Conservation (phyloP, 495 filamentous ascomycete genomes). For the Lophiotrema nucula region DNA sequence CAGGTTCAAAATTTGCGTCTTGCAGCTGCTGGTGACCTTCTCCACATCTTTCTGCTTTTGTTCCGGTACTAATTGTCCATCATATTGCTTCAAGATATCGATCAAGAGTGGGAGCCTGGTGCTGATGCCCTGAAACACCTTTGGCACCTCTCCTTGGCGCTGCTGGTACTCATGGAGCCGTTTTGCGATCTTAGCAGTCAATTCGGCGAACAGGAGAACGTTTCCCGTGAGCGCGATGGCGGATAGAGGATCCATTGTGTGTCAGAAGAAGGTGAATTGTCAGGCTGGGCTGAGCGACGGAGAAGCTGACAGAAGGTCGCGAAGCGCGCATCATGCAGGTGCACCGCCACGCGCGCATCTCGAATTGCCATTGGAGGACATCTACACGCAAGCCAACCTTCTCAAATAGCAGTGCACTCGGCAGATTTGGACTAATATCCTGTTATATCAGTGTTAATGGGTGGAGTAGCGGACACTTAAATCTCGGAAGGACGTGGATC, state of each 20-base stretch:
- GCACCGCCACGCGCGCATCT: background rate
- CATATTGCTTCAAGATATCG: background rate
- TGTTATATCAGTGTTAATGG: no score
- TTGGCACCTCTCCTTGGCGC: background rate
- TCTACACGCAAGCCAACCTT: no score
- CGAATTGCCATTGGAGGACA: no score
- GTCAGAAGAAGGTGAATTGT: background rate
- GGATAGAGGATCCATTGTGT: conserved; percentile 1
- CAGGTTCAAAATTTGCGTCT: background rate
- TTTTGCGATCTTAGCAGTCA: background rate
- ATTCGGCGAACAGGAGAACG: conserved; percentile 5
- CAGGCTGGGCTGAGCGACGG: background rate
- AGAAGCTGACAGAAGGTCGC: background rate
- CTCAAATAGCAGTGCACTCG: no score
- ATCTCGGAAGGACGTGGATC: no score
- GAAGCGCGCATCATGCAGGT: background rate
- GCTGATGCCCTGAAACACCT: background rate
- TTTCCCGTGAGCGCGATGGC: conserved; percentile 7
- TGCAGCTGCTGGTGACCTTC: background rate
- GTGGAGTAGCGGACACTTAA: no score
- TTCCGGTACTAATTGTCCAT: background rate
- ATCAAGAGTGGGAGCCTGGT: background rate
- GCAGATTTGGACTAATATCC: no score
- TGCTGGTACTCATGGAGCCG: background rate
- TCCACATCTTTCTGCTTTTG: background rate